Evolutionary conservation across 1,284 basidiomycete genomes (phyloP), one percentile per base, ranked within the genome.

Genomic region (Sanghuangporus sanghuang): DNA sequence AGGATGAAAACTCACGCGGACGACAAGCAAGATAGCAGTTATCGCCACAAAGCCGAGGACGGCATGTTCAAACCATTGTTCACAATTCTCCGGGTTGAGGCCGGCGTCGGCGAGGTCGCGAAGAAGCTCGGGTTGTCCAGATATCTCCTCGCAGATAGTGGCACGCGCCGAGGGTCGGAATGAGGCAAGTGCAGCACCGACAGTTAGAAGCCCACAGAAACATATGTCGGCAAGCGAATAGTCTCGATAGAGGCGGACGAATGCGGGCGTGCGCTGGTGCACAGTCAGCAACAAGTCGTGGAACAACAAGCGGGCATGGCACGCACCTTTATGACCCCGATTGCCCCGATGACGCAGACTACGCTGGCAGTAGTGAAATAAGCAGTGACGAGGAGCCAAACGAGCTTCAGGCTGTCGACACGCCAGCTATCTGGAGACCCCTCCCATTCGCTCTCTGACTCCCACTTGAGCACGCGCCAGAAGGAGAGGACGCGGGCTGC

Each of bases 141-240:
- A 86, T 38, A 91, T 76, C 69, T 87, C 85, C 69, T 91, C 89
- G 73, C 89, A 92, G 2, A 89, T 74, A 16, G 79, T 79, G 1
- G 85, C 77, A 39, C 87, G 83, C 8, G 81, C 76, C 18, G 80
- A 65, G 46, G 74, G 77, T 64, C 80, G 79, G 71, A 87, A 86
- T 2, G 85, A 80, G 3, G 79, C 81, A 69, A 87, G 88, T 5
- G 83, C 81, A 53, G 81, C 79, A 42, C 83, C 62, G 27, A 81
- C 71, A 6, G 86, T 82, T 38, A 81, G 79, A 59, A 87, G 74
- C 1, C 83, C 79, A 71, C 82, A 84, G 73, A 87, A 86, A 1
- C 81, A 80, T 69, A 90, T 84, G 73, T 91, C 89, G 58, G 85
- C 89, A 67, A 90, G 84, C 57, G 87, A 85, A 67, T 86, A 90